Conservation (phyloP, 1,284 basidiomycete genomes). For the Thecaphora frezii region DNA sequence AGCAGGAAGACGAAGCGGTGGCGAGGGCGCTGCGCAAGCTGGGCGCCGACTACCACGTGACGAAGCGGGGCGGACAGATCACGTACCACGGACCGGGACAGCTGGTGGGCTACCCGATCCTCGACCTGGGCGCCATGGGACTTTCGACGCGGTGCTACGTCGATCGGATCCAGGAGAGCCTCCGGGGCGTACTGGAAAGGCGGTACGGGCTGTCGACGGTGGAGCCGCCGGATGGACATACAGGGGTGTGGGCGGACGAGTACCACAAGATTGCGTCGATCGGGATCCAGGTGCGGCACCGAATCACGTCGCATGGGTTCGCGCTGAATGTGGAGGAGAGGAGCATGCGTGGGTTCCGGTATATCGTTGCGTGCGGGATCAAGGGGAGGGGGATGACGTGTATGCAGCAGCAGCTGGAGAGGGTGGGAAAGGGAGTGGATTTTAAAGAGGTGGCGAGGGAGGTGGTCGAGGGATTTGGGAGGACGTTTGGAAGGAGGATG, state of each 20-base stretch:
- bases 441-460: too few species aligned
- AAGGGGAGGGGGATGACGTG: constrained; percentile 75
- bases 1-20: constrained; percentile 65
- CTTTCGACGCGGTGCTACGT: constrained; percentile 71
- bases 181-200: constrained; percentile 66
- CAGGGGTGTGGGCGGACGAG: constrained; percentile 53
- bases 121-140: constrained; percentile 72
- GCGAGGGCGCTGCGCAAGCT: constrained; percentile 69
- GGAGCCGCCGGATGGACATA: constrained; percentile 56
- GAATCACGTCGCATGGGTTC: constrained; percentile 92
- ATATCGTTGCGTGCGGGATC: constrained; percentile 88
- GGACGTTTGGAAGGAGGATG: too few species aligned
- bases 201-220: constrained; percentile 59
- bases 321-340: constrained; percentile 84
- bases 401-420: constrained; percentile 36
- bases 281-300: constrained; percentile 91
- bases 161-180: constrained; percentile 68
- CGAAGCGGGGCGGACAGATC: constrained; percentile 84
- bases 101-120: constrained; percentile 88
- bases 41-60: constrained; percentile 83
- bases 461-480: too few species aligned
- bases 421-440: too few species aligned
- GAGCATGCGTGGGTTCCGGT: constrained; percentile 75
- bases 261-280: constrained; percentile 84
- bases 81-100: constrained; percentile 99